A percentile compares a stretch with the other conserved stretches of the same genome.
Evolutionary conservation across 2,329 filamentous ascomycete species (phyloP).

Genomic region (Hypoxylon rubiginosum): DNA sequence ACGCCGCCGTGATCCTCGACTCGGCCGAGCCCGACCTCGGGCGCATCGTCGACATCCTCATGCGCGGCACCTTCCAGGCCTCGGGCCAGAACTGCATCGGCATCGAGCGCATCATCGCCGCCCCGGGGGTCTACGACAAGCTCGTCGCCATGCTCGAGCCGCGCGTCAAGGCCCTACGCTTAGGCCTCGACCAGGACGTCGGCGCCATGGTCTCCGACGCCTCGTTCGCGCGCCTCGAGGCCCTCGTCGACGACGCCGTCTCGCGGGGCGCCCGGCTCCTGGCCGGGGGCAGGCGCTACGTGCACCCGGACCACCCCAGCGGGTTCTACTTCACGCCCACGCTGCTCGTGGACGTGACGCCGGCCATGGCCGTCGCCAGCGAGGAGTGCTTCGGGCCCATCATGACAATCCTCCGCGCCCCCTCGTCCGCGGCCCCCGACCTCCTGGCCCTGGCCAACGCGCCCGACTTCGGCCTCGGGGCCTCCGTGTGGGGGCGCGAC

Average conservation of each 20-base stretch:
- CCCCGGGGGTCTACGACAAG: conserved; percentile 79
- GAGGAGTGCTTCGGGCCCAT: conserved; percentile 95
- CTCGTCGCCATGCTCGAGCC: conserved; percentile 79
- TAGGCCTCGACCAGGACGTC: conserved; percentile 84
- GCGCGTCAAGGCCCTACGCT: conserved; percentile 78
- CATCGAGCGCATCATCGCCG: conserved; percentile 90
- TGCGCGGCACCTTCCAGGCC: conserved; percentile 94
- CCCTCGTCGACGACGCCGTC: conserved; percentile 82
- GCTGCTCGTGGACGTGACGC: conserved; percentile 88
- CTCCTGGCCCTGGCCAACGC: conserved; percentile 86
- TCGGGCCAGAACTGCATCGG: conserved; percentile 98
- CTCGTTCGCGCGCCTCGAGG: conserved; percentile 81
- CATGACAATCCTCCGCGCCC: conserved; percentile 84
- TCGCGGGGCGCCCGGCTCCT: conserved; percentile 83
- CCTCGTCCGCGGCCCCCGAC: conserved; percentile 68
- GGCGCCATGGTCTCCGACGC: conserved; percentile 89
- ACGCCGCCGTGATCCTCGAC: conserved; percentile 90
- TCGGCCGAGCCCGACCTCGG: conserved; percentile 75
- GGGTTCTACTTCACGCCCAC: conserved; percentile 96
- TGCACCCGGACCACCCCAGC: conserved; percentile 78
- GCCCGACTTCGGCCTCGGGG: conserved; percentile 87
- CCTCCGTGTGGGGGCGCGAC: conserved; percentile 85
- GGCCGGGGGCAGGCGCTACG: conserved; percentile 79
- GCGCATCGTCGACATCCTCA: conserved; percentile 83
- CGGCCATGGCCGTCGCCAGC: conserved; percentile 87